Percentiles rank a stretch among this genome's conserved stretches.
Evolutionary conservation across 164 flowering plant genomes (phyloP).

Genomic region (Dillenia turbinata): DNA sequence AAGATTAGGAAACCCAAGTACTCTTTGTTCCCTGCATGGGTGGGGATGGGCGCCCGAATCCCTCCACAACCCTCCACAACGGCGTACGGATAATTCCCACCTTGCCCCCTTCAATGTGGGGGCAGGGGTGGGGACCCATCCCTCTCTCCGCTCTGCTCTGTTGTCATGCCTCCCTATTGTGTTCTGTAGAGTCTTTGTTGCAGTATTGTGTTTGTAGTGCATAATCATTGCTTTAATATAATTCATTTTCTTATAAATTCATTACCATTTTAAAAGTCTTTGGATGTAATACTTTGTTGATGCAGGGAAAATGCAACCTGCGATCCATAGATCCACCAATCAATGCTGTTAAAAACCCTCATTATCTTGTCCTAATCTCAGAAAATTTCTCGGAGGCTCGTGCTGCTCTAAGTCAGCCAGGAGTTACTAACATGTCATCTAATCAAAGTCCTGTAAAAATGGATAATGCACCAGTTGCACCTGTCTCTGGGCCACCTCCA

Average conservation of each 20-base stretch:
- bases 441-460: constrained; percentile 66
- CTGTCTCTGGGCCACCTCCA: constrained; percentile 58
- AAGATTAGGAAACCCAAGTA: too few species aligned
- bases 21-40: too few species aligned
- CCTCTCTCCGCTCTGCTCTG: too few species aligned
- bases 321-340: constrained; percentile 61
- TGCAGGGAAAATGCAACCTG: constrained; percentile 71
- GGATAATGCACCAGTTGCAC: constrained; percentile 48
- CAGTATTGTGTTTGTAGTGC: too few species aligned
- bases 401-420: constrained; percentile 69
- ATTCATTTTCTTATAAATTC: background rate
- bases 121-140: too few species aligned
- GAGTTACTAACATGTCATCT: constrained; percentile 44
- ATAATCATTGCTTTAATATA: too few species aligned
- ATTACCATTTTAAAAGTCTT: background rate
- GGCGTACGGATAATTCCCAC: too few species aligned
- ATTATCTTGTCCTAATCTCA: constrained; percentile 72
- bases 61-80: too few species aligned
- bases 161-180: too few species aligned
- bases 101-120: too few species aligned
- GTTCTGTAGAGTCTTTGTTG: too few species aligned
- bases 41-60: too few species aligned
- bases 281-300: constrained; percentile 1
- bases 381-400: constrained; percentile 89
- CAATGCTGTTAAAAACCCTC: constrained; percentile 64